Base-by-base conservation (phyloP, 148 eudicot genomes). In the Cornus controversa region DNA sequence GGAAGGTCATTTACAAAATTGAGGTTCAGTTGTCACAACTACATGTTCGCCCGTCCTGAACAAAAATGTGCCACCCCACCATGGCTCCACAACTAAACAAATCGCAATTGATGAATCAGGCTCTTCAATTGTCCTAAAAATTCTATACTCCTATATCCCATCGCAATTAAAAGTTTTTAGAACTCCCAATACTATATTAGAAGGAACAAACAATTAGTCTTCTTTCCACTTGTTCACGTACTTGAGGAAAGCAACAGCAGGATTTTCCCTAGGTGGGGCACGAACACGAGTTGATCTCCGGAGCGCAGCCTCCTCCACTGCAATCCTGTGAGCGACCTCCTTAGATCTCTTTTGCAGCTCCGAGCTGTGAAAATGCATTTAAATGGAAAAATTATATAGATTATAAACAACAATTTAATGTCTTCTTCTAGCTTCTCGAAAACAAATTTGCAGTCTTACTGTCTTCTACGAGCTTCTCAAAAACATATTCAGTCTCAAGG, bases 211-310 rank as follows among this genome's bases (percentile, higher is more conserved):
- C 67, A 64, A 25, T 84, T 76, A 91, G 72, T 77, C 82, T 69
- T 84, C 97, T 81, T 93, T 96, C 97, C 97, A 93, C 87, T 92
- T 93, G 86, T 96, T 96, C 53, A 81, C 78, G 74, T 96, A 96
- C 79, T 90, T 90, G 65, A 94, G 93, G 83, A 96, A 96, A 15
- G 95, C 93, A 42, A 80, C 79, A 75, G 99, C 88, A 26, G 98
- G 94, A 70, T 90, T 93, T 69, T 93, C 90, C 85, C 89, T 88
- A 10, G 95, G 97, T 18, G 97, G 94, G 63, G 99, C 99, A 79
- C 97, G 94, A 13, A 93, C 92, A 67, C 99, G 86, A 66, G 92
- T 92, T n/a, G 99, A 96, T 80, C 98, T 90, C 77, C 99, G 85
- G 62, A 92, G 83, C 29, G 79, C 83, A 40, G 91, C 91, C 66